Base-by-base conservation (phyloP, 129 eudicot genomes). In the Flaveria robusta region DNA sequence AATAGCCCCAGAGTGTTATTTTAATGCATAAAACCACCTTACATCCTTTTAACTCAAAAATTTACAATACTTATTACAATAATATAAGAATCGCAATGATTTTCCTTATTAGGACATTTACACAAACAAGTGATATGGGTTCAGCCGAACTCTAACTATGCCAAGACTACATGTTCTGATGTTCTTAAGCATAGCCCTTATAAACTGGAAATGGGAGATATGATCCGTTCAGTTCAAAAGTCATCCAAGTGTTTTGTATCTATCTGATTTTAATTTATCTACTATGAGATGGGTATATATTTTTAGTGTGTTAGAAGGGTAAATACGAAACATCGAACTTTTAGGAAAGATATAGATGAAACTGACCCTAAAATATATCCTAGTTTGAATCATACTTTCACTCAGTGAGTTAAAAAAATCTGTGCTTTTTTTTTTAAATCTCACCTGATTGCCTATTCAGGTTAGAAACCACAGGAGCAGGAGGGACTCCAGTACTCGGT, bases 401-500 rank as follows among this genome's bases (percentile, higher is more conserved):
- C 1, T 54, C 11, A 34, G 1, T 34, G 39, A 54, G 20, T 19
- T 2, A n/a, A 11, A 54, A 54, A 54, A n/a, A 7, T 7, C 24
- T 14, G 18, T n/a, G 15, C 5, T 11, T 14, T 9, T 26, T 23
- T 10, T 4, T 4, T 0, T 11, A 56, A 2, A 14, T 16, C 56
- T 18, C 50, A 88, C 98, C 98, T 78, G 84, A 65, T 66, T 90
- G 90, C 72, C 86, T 79, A 63, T 81, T 87, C 65, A 70, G 50
- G 80, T 83, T 93, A 51, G 88, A 72, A 72, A 37, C 77, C 45
- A 52, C 74, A 19, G 81, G 89, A 58, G 54, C 74, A 19, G 81
- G 89, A 58, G 90, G 97, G 86, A 79, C 78, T 72, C 92, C 89
- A 22, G 89, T 79, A 76, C 98, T 93, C 69, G 98, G 83, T 73